Evolutionary conservation across 495 filamentous ascomycete species (phyloP), one percentile per base, ranked within the genome.

Genomic region (Penicillium taxi): DNA sequence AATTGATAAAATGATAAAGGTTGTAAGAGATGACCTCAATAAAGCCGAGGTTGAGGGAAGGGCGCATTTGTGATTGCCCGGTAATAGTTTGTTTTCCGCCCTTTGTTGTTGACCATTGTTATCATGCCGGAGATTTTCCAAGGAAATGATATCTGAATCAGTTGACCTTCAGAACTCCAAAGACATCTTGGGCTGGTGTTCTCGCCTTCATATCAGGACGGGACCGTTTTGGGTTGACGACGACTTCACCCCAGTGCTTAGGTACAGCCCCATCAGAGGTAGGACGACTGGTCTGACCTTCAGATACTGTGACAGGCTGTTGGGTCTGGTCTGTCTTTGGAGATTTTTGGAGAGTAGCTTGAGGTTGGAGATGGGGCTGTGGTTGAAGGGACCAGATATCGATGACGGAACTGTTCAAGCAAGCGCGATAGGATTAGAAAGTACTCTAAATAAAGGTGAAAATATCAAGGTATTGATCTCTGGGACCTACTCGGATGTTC

Each of bases 371-470:
- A 33, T 68, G 64, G 16, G 64, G 59, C 60, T 70, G 66, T 3
- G 66, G 64, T 56, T 69, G 66, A 23, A 67, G 46, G 18, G 66
- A 66, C 66, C 66, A 70, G 47, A 70, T 70, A 39, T 70, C 66
- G 36, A 70, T 66, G 41, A 70, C 66, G 15, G 66, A 63, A 46
- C 63, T 70, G 17, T 9, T 26, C 12, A 7, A 26, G 33, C 1
- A 24, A 18, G 18, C 14, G 9, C 7, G 26, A 2, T 18, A 35
- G 20, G n/a, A 17, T 48, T 47, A 26, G 29, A 16, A 12, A 17
- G 13, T 6, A 19, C 2, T 2, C 6, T 0, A 11, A 7, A 23
- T 0, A 4, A 11, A 21, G 29, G n/a, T n/a, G n/a, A n/a, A n/a
- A n/a, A n/a, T n/a, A n/a, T 7, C 14, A 32, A 9, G n/a, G 9